A percentile compares a stretch with the other conserved stretches of the same genome.
phyloP scores from a whole-genome alignment of 768 basidiomycete species.

The Holtermannia corniformis region DNA sequence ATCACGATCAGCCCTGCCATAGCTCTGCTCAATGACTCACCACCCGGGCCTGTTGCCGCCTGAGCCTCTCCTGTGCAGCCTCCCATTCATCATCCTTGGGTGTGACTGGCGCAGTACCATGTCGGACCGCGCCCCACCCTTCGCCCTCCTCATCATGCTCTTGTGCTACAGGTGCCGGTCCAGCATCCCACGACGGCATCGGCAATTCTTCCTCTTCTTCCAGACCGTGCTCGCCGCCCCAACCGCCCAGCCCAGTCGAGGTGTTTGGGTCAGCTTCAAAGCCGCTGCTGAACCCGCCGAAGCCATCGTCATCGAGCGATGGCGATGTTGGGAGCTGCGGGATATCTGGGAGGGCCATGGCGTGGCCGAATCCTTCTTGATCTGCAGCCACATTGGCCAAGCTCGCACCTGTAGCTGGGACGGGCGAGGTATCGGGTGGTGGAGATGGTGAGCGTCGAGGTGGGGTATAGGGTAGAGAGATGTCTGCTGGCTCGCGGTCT shows the following conservation, averaged over 20 bases:
- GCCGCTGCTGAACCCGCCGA: constrained; percentile 11
- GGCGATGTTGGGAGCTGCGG: constrained; percentile 17
- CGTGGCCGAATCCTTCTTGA: neutral
- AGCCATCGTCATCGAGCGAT: constrained; percentile 19
- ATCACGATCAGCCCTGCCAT: neutral
- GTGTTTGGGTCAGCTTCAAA: constrained; percentile 10
- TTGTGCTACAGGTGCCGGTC: neutral
- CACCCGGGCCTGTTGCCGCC: constrained; percentile 23
- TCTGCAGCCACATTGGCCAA: neutral
- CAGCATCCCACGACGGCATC: neutral
- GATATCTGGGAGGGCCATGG: neutral
- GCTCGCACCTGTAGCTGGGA: neutral
- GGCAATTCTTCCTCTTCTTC: neutral
- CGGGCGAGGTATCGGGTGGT: neutral
- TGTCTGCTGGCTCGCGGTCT: no score
- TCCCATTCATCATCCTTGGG: constrained; percentile 36
- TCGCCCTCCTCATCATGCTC: constrained; percentile 16
- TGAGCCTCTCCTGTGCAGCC: constrained; percentile 26
- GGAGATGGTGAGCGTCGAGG: neutral
- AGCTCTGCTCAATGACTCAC: constrained; percentile 18
- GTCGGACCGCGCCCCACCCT: constrained; percentile 17
- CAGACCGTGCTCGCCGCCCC: constrained; percentile 11
- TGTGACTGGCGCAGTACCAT: neutral
- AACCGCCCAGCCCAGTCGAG: no score
- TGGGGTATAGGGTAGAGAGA: no score